These are phyloP conservation scores for Ilex aquifolium DNA, from an alignment of 257 asterid species.

Conservation along the genomic window DNA sequence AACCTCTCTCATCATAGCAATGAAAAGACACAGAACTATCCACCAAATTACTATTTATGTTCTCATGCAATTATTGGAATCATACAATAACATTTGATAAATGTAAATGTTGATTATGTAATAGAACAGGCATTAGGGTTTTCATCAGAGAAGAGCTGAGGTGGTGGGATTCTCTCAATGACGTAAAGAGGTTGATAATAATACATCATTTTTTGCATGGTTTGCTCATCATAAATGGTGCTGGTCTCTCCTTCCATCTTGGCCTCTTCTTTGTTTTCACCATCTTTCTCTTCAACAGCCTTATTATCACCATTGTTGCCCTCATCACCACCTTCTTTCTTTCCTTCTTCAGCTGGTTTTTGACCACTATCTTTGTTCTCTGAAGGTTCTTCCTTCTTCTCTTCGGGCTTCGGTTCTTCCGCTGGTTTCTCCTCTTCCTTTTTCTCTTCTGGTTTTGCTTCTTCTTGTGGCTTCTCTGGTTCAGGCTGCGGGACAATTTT, in stretches of 20 bases:
- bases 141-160: slow-evolving; percentile 84
- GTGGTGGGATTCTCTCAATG: slow-evolving; percentile 72
- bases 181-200: slow-evolving; percentile 50
- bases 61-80: too few relatives aligned
- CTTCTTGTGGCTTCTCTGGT: slow-evolving; percentile 31
- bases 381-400: slow-evolving; percentile 6
- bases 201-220: slow-evolving; percentile 34
- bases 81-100: too few relatives aligned
- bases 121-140: slow-evolving; percentile 86
- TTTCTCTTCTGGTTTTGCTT: slow-evolving; percentile 43
- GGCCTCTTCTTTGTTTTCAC: too few relatives aligned
- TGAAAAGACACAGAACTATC: too few relatives aligned
- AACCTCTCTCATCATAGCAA: too few relatives aligned
- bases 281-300: neutral
- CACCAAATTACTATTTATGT: too few relatives aligned
- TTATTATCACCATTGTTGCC: neutral
- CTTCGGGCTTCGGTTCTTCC: slow-evolving; percentile 25
- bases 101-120: slow-evolving; percentile 17
- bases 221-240: slow-evolving; percentile 9
- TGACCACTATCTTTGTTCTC: slow-evolving; percentile 25
- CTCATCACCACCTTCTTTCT: slow-evolving; percentile 9
- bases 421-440: slow-evolving; percentile 26
- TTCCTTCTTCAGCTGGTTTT: slow-evolving; percentile 27
- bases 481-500: slow-evolving; percentile 66
- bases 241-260: neutral